Evolutionary conservation across 2,329 filamentous ascomycete genomes (phyloP).

Genomic region (Reticulascus tulasneorum): DNA sequence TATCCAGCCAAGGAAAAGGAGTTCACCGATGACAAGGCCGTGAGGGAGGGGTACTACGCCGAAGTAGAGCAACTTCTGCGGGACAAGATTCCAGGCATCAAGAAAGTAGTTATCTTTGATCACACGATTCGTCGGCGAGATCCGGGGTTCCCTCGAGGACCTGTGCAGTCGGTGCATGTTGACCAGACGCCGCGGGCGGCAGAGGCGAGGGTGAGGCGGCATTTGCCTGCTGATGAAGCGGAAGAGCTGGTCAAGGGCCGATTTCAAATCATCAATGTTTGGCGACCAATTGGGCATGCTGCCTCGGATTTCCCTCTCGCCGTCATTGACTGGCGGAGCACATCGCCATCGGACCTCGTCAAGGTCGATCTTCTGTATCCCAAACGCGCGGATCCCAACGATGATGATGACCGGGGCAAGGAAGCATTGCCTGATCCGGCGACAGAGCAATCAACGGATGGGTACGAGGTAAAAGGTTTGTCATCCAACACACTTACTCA

Average conservation of each 20-base stretch:
- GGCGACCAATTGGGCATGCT: slow-evolving; percentile 61
- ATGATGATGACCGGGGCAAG: slow-evolving; percentile 54
- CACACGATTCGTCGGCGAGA: slow-evolving; percentile 61
- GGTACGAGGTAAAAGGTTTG: slow-evolving; percentile 51
- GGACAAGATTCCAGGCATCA: slow-evolving; percentile 49
- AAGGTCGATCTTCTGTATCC: slow-evolving; percentile 62
- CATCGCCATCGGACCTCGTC: slow-evolving; percentile 53
- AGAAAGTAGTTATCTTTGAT: slow-evolving; percentile 66
- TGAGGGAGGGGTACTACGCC: slow-evolving; percentile 55
- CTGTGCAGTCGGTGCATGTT: slow-evolving; percentile 67
- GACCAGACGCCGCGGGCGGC: slow-evolving; percentile 66
- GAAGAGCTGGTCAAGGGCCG: slow-evolving; percentile 53
- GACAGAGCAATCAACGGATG: slow-evolving; percentile 44
- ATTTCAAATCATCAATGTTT: slow-evolving; percentile 68
- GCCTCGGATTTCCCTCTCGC: slow-evolving; percentile 62
- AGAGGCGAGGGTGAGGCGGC: slow-evolving; percentile 56
- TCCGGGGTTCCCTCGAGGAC: slow-evolving; percentile 54
- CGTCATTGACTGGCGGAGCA: slow-evolving; percentile 61
- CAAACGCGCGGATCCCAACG: slow-evolving; percentile 27
- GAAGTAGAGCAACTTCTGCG: slow-evolving; percentile 57
- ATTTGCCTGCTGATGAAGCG: slow-evolving; percentile 50
- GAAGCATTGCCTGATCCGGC: slow-evolving; percentile 49
- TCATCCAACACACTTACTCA: neutral
- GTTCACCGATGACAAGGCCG: slow-evolving; percentile 52
- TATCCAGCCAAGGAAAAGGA: slow-evolving; percentile 48